phyloP scores from a whole-genome alignment of 768 basidiomycete genomes.

The Boletus rubescentipes region DNA sequence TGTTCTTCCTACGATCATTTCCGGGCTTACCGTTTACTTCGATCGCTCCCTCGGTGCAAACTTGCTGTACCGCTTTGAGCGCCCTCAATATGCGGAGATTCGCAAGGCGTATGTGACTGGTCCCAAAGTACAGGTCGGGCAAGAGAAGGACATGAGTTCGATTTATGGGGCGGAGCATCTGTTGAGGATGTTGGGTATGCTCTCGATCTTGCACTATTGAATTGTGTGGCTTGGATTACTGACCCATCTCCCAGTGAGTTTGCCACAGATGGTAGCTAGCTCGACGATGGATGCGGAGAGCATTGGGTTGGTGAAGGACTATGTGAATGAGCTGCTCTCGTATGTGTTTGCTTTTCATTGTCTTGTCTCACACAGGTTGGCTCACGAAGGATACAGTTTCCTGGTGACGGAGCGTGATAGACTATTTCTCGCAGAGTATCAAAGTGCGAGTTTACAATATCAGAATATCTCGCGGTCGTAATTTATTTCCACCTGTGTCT shows the following conservation, averaged over 20 bases:
- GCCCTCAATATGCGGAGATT: slow-evolving; percentile 86
- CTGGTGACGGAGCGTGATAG: slow-evolving; percentile 73
- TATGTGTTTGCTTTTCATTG: slow-evolving; percentile 37
- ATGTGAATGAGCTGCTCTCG: slow-evolving; percentile 85
- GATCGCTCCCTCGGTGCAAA: slow-evolving; percentile 88
- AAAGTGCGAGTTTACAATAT: slow-evolving; percentile 71
- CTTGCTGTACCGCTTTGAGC: slow-evolving; percentile 91
- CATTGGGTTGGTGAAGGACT: slow-evolving; percentile 78
- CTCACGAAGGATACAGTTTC: slow-evolving; percentile 47
- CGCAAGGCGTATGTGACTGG: slow-evolving; percentile 74
- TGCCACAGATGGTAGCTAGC: slow-evolving; percentile 86
- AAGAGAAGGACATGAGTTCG: slow-evolving; percentile 84
- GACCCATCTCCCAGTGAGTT: slow-evolving; percentile 62
- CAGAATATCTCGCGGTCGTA: slow-evolving; percentile 80
- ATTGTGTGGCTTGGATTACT: slow-evolving; percentile 2
- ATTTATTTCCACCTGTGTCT: slow-evolving; percentile 17
- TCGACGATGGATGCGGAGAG: slow-evolving; percentile 92
- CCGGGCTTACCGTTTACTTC: slow-evolving; percentile 89
- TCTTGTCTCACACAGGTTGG: not conserved
- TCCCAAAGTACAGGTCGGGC: slow-evolving; percentile 59
- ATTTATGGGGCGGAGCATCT: slow-evolving; percentile 96
- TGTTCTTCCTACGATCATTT: slow-evolving; percentile 76
- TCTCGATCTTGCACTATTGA: not conserved
- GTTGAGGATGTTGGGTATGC: slow-evolving; percentile 84
- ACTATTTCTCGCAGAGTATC: slow-evolving; percentile 78